Evolutionary conservation across 495 filamentous ascomycete genomes (phyloP).

Genomic region (Lepraria neglecta): DNA sequence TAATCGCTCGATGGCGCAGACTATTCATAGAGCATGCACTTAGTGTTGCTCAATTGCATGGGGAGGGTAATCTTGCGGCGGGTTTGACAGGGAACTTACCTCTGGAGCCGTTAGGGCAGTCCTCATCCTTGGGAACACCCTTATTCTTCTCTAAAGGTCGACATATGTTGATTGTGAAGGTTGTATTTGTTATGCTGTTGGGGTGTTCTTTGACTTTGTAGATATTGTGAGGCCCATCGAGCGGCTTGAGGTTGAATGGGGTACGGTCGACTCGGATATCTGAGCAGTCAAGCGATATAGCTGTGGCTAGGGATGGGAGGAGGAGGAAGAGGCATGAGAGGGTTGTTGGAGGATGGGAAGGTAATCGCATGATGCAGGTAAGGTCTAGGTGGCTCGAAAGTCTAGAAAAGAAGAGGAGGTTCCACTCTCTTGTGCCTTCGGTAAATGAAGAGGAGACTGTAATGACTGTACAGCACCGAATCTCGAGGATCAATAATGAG

Average conservation of each 20-base stretch:
- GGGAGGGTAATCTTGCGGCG: no score
- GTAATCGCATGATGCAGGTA: slow-evolving; percentile 28
- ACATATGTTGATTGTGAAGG: slow-evolving; percentile 87
- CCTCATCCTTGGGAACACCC: slow-evolving; percentile 40
- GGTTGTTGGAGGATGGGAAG: slow-evolving; percentile 24
- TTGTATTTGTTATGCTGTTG: slow-evolving; percentile 56
- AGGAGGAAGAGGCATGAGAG: slow-evolving; percentile 43
- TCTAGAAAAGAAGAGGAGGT: not conserved
- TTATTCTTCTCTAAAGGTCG: slow-evolving; percentile 51
- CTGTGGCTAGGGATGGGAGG: slow-evolving; percentile 42
- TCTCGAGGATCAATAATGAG: not conserved
- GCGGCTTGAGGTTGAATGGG: slow-evolving; percentile 57
- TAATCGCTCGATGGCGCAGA: slow-evolving; percentile 68
- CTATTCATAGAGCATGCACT: slow-evolving; percentile 36
- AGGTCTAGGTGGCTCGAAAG: slow-evolving; percentile 5
- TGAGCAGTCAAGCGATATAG: slow-evolving; percentile 55
- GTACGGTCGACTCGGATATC: slow-evolving; percentile 51
- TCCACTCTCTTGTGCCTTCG: not conserved
- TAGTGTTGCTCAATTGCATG: slow-evolving; percentile 2
- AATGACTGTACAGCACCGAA: not conserved
- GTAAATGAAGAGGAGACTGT: not conserved
- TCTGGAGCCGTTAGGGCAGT: slow-evolving; percentile 60
- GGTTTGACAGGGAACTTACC: slow-evolving; percentile 35
- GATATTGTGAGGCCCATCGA: slow-evolving; percentile 73
- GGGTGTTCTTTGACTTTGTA: slow-evolving; percentile 46